Conservation (phyloP, 2,329 filamentous ascomycete genomes). For the Phoma sp. region DNA sequence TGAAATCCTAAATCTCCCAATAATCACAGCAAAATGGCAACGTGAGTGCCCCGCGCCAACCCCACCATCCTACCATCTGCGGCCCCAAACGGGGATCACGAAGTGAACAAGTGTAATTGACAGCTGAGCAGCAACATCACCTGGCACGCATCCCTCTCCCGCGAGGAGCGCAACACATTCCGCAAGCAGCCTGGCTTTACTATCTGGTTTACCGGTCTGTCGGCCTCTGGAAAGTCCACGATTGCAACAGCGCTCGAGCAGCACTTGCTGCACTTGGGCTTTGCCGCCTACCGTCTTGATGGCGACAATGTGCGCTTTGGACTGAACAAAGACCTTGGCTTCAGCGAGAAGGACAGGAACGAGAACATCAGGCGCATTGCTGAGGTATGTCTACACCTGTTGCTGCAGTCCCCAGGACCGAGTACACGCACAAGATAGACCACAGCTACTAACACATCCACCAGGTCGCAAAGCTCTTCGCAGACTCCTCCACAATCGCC, state of each 20-base stretch:
- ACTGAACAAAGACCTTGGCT: constrained; percentile 96
- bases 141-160: constrained; percentile 84
- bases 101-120: constrained; percentile 13
- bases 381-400: constrained; percentile 60
- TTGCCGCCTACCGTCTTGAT: constrained; percentile 90
- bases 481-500: constrained; percentile 84
- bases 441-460: background rate
- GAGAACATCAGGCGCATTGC: constrained; percentile 98
- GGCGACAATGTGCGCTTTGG: constrained; percentile 99
- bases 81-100: background rate
- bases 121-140: constrained; percentile 77
- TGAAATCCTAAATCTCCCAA: background rate
- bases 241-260: constrained; percentile 97
- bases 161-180: constrained; percentile 74
- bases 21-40: constrained; percentile 39
- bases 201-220: constrained; percentile 97
- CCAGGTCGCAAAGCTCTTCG: constrained; percentile 90
- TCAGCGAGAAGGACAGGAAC: constrained; percentile 89
- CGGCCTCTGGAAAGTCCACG: constrained; percentile 95
- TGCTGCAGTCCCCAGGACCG: background rate
- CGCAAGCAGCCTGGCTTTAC: constrained; percentile 91
- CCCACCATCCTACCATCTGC: constrained; percentile 25
- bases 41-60: constrained; percentile 44
- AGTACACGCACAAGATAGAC: constrained; percentile 35
- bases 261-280: constrained; percentile 85